A percentile compares a stretch with the other conserved stretches of the same genome.
Conservation (phyloP, 352 stramenopile species). For the Globisporangium nagaii region DNA sequence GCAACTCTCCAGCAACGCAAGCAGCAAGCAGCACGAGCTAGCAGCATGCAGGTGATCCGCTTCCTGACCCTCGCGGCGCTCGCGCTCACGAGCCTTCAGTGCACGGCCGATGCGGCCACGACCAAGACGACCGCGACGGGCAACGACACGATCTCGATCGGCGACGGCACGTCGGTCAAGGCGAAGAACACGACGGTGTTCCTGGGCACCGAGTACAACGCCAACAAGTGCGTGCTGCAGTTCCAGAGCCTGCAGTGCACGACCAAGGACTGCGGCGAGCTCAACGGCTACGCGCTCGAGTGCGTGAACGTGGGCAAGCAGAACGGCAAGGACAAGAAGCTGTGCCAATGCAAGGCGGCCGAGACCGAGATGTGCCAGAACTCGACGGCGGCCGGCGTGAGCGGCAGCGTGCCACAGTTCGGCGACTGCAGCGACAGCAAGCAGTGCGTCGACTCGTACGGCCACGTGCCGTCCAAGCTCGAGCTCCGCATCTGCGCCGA, state of each 20-base stretch:
- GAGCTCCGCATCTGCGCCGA: slow-evolving; percentile 59
- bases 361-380: slow-evolving; percentile 49
- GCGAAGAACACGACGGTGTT: slow-evolving; percentile 47
- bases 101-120: not conserved
- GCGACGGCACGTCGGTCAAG: slow-evolving; percentile 54
- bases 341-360: slow-evolving; percentile 46
- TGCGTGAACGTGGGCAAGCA: slow-evolving; percentile 55
- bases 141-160: slow-evolving; percentile 49
- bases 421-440: slow-evolving; percentile 49
- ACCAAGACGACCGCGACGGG: slow-evolving; percentile 7
- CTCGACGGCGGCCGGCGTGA: slow-evolving; percentile 23
- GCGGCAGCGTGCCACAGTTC: slow-evolving; percentile 48
- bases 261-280: slow-evolving; percentile 40
- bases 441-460: slow-evolving; percentile 57
- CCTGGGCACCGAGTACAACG: slow-evolving; percentile 67
- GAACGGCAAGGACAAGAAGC: slow-evolving; percentile 61
- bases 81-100: slow-evolving; percentile 2
- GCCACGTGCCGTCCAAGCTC: slow-evolving; percentile 41
- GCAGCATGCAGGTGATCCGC: slow-evolving; percentile 11
- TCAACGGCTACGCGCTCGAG: slow-evolving; percentile 68
- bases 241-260: slow-evolving; percentile 60
- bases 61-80: slow-evolving; percentile 7
- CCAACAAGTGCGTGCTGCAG: slow-evolving; percentile 56
- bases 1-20: not conserved
- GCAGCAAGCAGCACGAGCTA: not conserved